These are phyloP conservation scores for Nannochloris sp. DNA, from an alignment of 139 green algal genomes.

Conservation along the genomic window DNA sequence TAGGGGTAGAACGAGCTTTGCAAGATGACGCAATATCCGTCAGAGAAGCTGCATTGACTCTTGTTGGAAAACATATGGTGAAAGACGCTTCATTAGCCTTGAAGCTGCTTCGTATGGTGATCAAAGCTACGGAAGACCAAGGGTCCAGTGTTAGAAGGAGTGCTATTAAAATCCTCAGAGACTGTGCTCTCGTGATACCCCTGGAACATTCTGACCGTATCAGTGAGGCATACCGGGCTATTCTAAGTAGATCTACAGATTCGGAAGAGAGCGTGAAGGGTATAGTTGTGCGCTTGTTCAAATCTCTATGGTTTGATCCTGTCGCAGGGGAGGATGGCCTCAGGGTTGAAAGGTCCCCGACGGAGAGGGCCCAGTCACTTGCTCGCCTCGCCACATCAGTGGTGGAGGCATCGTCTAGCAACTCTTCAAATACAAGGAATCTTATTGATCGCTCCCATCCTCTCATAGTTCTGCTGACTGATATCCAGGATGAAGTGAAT, in stretches of 20 bases:
- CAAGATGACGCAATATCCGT: conserved; percentile 75
- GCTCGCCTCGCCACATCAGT: conserved; percentile 27
- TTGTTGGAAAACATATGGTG: conserved; percentile 66
- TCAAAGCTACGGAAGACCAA: conserved; percentile 41
- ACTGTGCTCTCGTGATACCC: conserved; percentile 50
- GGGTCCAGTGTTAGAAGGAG: conserved; percentile 72
- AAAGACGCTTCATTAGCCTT: conserved; percentile 42
- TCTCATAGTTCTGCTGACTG: conserved; percentile 38
- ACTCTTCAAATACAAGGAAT: neutral
- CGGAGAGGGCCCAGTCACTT: conserved; percentile 32
- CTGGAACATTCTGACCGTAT: conserved; percentile 27
- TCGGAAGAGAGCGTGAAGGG: conserved; percentile 48
- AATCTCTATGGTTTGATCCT: conserved; percentile 37
- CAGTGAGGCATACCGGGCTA: conserved; percentile 45
- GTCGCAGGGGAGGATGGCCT: conserved; percentile 9
- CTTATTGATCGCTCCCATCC: conserved; percentile 44
- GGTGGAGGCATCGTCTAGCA: conserved; percentile 25
- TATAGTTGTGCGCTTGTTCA: conserved; percentile 50
- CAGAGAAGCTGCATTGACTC: conserved; percentile 70
- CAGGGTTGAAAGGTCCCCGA: conserved; percentile 10
- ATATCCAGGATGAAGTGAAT: conserved; percentile 7
- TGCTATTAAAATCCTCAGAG: conserved; percentile 73
- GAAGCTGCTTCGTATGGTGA: conserved; percentile 63
- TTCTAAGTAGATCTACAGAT: conserved; percentile 44
- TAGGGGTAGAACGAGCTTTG: conserved; percentile 40